A percentile compares a stretch with the other conserved stretches of the same genome.
Conservation (phyloP, 2,329 filamentous ascomycete species). For the Paracamarosporium sp. region DNA sequence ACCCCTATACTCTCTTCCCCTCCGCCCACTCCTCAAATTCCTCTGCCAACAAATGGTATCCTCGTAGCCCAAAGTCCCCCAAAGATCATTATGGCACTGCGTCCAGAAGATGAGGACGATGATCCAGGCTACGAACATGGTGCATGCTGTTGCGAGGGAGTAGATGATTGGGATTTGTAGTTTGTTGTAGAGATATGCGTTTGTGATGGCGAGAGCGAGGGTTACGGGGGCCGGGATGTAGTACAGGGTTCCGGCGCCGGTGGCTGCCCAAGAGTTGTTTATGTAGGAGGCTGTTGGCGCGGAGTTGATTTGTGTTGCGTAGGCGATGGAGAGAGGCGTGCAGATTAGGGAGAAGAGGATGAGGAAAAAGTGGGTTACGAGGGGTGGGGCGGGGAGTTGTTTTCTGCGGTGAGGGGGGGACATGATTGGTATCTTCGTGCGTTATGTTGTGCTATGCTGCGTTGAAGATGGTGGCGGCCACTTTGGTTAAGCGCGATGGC, state of each 20-base stretch:
- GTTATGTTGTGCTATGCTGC: no score
- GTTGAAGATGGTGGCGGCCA: background rate
- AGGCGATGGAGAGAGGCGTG: background rate
- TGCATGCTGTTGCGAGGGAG: background rate
- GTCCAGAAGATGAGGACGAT: background rate
- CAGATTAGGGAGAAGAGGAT: background rate
- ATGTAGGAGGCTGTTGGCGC: background rate
- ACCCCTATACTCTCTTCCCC: background rate
- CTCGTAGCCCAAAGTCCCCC: background rate
- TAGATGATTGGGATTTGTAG: background rate
- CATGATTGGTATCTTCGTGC: background rate
- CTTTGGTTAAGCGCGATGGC: background rate
- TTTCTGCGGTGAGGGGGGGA: background rate
- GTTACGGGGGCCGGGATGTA: slow-evolving; percentile 1
- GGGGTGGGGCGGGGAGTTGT: background rate
- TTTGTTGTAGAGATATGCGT: background rate
- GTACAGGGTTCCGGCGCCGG: background rate
- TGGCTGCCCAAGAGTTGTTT: background rate
- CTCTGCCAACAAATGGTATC: slow-evolving; percentile 3
- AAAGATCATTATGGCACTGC: slow-evolving; percentile 2
- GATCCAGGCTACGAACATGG: background rate
- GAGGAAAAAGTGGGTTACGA: background rate
- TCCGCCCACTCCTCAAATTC: background rate
- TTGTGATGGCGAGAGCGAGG: background rate
- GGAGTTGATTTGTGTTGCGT: background rate